Evolutionary conservation across 371 early-diverging fungal genomes (phyloP), one percentile per base, ranked within the genome.

Genomic region (Mucor sp.): DNA sequence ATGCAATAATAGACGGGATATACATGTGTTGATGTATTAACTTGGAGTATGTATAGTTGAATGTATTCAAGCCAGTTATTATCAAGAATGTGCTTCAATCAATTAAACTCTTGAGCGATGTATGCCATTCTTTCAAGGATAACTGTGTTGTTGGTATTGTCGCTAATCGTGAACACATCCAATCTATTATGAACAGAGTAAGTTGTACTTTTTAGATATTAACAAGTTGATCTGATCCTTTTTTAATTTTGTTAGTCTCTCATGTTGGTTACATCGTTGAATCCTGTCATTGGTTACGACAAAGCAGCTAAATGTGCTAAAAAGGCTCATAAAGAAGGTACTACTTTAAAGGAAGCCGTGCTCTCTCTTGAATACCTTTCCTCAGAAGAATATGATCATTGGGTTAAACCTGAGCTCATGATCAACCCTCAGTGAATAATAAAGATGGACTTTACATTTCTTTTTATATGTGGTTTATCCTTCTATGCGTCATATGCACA

Each of bases 1-100:
- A 60, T 23, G 6, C 30, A 39, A 23, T 1, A 39, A 6, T 17
- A 37, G 27, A 11, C 41, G 25, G 9, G 15, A 35, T 28, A n/a
- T 19, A 6, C 8, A 0, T 41, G 19, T 35, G 41, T 6, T 19
- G 25, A 15, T 19, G 21, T 47, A 47, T 27, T 47, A 6, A 63
- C 15, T 28, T 3, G 19, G 55, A 4, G 17, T 14, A 1, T 41
- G 41, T 41, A 17, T 60, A 88, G 89, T 80, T 98, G 66, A 98
- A 98, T 79, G 98, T 98, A 55, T 98, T 97, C 90, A 98, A 97
- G 82, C 98, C 98, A 58, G 93, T 98, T 50, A 84, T 98, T 80
- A 97, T 97, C 82, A 91, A 90, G 80, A 97, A 96, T 79, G 87
- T 96, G 43, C 86, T 97, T 58, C 96, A 96, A 71, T 95, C 95